Percentiles rank a stretch among this genome's conserved stretches.
phyloP scores from a whole-genome alignment of 768 basidiomycete species.

The Hortiboletus campestris region DNA sequence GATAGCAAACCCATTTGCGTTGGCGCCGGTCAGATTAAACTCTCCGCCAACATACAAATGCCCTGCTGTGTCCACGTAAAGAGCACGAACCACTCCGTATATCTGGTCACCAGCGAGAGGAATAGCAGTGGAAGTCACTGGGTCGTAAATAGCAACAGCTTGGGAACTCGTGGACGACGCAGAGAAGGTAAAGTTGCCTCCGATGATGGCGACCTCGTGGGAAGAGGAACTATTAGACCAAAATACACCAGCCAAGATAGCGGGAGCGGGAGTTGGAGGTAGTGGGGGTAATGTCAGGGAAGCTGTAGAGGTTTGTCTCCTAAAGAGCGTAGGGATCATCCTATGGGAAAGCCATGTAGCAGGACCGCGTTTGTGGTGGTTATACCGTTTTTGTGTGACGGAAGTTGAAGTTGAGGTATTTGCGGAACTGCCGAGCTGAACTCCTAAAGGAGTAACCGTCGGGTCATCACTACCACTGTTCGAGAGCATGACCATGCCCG shows the following conservation, averaged over 20 bases:
- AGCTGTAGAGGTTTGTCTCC: conserved; percentile 50
- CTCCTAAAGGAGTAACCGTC: conserved; percentile 56
- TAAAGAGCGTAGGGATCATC: conserved; percentile 40
- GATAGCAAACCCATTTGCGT: conserved; percentile 67
- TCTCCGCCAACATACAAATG: conserved; percentile 82
- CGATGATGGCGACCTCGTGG: conserved; percentile 72
- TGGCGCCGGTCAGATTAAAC: conserved; percentile 60
- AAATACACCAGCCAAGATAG: conserved; percentile 83
- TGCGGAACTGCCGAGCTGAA: conserved; percentile 47
- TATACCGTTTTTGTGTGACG: conserved; percentile 38
- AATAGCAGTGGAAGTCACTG: conserved; percentile 43
- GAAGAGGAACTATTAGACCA: conserved; percentile 78
- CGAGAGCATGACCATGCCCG: conserved; percentile 75
- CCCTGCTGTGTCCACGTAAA: conserved; percentile 64
- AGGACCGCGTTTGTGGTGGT: conserved; percentile 35
- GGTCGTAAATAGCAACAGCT: conserved; percentile 72
- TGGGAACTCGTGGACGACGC: conserved; percentile 41
- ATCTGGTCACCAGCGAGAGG: conserved; percentile 61
- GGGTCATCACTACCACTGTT: conserved; percentile 61
- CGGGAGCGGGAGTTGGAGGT: conserved; percentile 64
- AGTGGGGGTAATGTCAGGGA: conserved; percentile 53
- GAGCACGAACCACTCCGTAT: conserved; percentile 72
- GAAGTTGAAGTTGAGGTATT: conserved; percentile 33
- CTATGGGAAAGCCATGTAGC: conserved; percentile 51
- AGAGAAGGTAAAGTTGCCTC: conserved; percentile 83